Evolutionary conservation across 768 basidiomycete genomes (phyloP).

Genomic region (Hypholoma fasciculare): DNA sequence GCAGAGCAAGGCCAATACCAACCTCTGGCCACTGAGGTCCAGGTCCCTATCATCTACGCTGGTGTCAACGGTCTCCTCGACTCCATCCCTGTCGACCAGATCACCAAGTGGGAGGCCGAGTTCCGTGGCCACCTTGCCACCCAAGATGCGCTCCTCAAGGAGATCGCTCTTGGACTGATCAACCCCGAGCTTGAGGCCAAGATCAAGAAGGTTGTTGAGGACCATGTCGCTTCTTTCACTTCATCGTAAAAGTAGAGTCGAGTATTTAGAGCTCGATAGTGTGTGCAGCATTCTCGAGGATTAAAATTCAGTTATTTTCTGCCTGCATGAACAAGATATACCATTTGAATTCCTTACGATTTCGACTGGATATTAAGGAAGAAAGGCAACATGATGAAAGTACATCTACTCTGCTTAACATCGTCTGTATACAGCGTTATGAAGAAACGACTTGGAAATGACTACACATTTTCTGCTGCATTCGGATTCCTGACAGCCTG

Average conservation of each 20-base stretch:
- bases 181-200: slow-evolving; percentile 89
- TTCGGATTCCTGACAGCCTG: not conserved
- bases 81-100: slow-evolving; percentile 91
- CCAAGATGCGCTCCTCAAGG: slow-evolving; percentile 74
- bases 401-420: not conserved
- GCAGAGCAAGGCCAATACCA: slow-evolving; percentile 98
- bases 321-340: slow-evolving; percentile 1
- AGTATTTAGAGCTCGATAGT: slow-evolving; percentile 28
- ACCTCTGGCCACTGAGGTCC: slow-evolving; percentile 90
- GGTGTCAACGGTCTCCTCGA: slow-evolving; percentile 99
- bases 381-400: not conserved
- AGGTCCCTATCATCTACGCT: slow-evolving; percentile 98
- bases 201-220: slow-evolving; percentile 95
- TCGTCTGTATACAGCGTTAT: too few relatives aligned
- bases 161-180: slow-evolving; percentile 82
- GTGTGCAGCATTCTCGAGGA: slow-evolving; percentile 20
- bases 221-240: slow-evolving; percentile 81
- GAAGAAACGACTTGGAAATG: not conserved
- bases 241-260: slow-evolving; percentile 43
- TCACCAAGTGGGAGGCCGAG: slow-evolving; percentile 89
- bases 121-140: slow-evolving; percentile 88
- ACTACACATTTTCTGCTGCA: not conserved
- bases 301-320: slow-evolving; percentile 33
- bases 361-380: not conserved
- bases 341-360: not conserved